Percentiles rank a stretch among this genome's conserved stretches.
Evolutionary conservation across 768 basidiomycete species (phyloP).

Genomic region (Lentinula lateritia): DNA sequence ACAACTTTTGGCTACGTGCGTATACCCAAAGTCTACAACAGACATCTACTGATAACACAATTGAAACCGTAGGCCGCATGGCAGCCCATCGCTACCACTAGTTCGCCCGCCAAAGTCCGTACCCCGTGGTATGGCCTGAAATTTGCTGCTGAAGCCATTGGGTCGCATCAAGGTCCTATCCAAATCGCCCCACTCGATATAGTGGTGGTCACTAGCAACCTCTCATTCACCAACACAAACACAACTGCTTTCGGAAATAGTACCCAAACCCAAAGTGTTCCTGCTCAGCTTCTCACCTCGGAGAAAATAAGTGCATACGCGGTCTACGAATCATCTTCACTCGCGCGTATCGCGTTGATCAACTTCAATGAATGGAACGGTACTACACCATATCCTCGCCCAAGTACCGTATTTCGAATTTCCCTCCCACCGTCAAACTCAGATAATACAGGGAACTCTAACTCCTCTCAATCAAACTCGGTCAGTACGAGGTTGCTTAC

Average conservation of each 20-base stretch:
- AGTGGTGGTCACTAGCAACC: background rate
- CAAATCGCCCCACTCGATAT: background rate
- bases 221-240: background rate
- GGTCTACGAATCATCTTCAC: background rate
- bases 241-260: background rate
- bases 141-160: conserved; percentile 2
- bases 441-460: background rate
- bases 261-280: background rate
- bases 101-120: background rate
- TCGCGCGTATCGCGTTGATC: background rate
- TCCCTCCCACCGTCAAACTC: background rate
- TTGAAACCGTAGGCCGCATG: background rate
- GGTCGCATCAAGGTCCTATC: conserved; percentile 1
- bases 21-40: background rate
- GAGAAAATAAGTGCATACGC: background rate
- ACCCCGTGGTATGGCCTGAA: conserved; percentile 2
- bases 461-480: background rate
- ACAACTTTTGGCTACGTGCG: conserved; percentile 2
- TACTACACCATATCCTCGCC: background rate
- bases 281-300: background rate
- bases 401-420: background rate
- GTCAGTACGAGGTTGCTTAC: background rate
- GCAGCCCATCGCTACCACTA: background rate
- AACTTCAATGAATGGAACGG: conserved; percentile 1
- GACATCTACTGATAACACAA: background rate